Conservation (phyloP, 2,329 filamentous ascomycete genomes). For the Corynespora cassiicola region DNA sequence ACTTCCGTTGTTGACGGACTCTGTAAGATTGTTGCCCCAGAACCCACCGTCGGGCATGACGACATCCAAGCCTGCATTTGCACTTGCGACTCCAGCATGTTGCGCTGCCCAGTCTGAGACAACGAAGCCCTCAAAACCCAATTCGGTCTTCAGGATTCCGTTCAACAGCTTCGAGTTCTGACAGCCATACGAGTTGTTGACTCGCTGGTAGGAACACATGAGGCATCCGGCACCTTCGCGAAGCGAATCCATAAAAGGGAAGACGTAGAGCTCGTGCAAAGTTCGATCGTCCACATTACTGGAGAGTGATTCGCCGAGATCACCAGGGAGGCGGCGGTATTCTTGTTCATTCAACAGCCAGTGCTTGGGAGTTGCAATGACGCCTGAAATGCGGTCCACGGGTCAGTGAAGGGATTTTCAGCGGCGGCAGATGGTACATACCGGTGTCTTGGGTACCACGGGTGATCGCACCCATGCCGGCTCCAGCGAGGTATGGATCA, state of each 20-base stretch:
- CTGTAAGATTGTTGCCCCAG: conserved; percentile 37
- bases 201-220: conserved; percentile 62
- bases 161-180: conserved; percentile 52
- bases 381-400: too few relatives aligned
- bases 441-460: conserved; percentile 62
- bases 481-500: conserved; percentile 70
- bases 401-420: too few relatives aligned
- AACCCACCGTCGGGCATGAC: conserved; percentile 45
- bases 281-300: conserved; percentile 70
- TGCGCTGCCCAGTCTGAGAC: conserved; percentile 55
- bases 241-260: conserved; percentile 68
- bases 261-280: conserved; percentile 71
- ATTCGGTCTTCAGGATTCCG: conserved; percentile 57
- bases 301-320: conserved; percentile 62
- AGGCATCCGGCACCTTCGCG: conserved; percentile 63
- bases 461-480: conserved; percentile 57
- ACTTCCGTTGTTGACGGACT: conserved; percentile 36
- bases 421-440: too few relatives aligned
- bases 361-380: conserved; percentile 61
- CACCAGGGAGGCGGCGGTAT: conserved; percentile 43
- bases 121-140: conserved; percentile 55
- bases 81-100: conserved; percentile 52
- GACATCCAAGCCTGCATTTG: conserved; percentile 57
- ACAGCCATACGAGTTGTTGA: conserved; percentile 40
- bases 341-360: conserved; percentile 64